Percentiles rank a stretch among this genome's conserved stretches.
Evolutionary conservation across 441 rosid genomes (phyloP).

Genomic region (Flueggea neowawraea): DNA sequence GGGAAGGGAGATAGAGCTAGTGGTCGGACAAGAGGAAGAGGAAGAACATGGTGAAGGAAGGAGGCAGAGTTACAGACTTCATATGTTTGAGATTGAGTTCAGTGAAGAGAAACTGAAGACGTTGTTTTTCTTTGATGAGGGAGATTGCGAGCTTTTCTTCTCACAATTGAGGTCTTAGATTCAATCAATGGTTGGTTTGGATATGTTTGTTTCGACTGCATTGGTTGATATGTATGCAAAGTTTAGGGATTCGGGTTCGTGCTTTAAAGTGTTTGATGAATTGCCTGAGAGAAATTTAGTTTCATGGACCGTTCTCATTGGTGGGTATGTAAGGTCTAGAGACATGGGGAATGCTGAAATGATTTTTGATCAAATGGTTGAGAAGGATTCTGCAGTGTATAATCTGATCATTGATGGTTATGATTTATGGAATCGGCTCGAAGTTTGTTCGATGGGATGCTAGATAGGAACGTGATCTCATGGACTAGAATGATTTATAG

Average conservation of each 20-base stretch:
- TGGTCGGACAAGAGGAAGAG: conserved; percentile 58
- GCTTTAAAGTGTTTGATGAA: conserved; percentile 64
- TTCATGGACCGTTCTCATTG: conserved; percentile 70
- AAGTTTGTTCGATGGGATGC: conserved; percentile 50
- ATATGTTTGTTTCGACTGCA: conserved; percentile 69
- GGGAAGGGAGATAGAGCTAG: conserved; percentile 65
- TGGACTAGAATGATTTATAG: conserved; percentile 66
- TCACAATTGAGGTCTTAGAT: conserved; percentile 65
- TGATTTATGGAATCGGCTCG: conserved; percentile 39
- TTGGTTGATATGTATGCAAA: conserved; percentile 80
- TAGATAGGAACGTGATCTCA: conserved; percentile 42
- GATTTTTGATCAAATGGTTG: conserved; percentile 50
- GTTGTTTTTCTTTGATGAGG: conserved; percentile 39
- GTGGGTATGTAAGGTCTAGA: conserved; percentile 51
- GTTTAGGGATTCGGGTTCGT: conserved; percentile 44
- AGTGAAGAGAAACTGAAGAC: conserved; percentile 28
- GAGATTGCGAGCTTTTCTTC: conserved; percentile 87
- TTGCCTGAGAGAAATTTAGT: conserved; percentile 69
- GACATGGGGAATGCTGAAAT: conserved; percentile 38
- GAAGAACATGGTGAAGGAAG: conserved; percentile 18
- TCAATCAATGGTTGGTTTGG: conserved; percentile 71
- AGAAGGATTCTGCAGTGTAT: conserved; percentile 43
- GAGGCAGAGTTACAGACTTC: conserved; percentile 59
- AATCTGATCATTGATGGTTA: conserved; percentile 52
- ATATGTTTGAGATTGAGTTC: conserved; percentile 66